Base-by-base conservation (phyloP, 1,284 basidiomycete species). In the Sporisorium graminicola region DNA sequence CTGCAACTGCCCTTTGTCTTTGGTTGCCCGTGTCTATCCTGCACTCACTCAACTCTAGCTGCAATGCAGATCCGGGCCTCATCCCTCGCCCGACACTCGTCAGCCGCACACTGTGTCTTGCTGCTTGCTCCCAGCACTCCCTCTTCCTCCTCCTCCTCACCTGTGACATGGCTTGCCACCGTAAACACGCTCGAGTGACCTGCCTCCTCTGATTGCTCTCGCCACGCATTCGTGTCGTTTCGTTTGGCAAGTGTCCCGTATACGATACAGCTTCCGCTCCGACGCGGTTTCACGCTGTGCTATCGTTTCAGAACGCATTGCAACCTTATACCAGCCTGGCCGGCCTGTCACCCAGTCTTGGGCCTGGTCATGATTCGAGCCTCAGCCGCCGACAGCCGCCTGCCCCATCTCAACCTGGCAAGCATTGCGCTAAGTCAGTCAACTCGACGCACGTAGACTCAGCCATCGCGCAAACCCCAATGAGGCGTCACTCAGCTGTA, bases 1-100 rank as follows among this genome's bases (percentile, higher is more conserved):
- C 44, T 24, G n/a, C 22, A n/a, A 18, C n/a, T 44, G 29, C 5
- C 29, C 10, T 10, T 35, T 6, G 7, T 35, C 33, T 3, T 35
- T n/a, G 5, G 40, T 43, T 43, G 40, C 40, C 40, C 40, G 18
- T 43, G 18, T 47, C 13, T 47, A n/a, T 51, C 18, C 62, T 63
- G 60, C 56, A 44, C n/a, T 5, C 47, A 12, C 43, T 70, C 58
- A 64, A 70, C 67, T 70, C 67, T 65, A 70, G 52, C 61, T 70
- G 61, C 61, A 64, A n/a, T 51, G 61, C 61, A 64, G 54, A 65
- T 69, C 61, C 54, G 22, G 40, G 10, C 56, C 51, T 62, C 24
- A 29, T 29, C 35, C 51, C 50, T 49, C 43, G 44, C 63, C 60
- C 66, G 56, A 54, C 40, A 6, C 42, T 59, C 20, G 46, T 29